These are phyloP conservation scores for Celoporthe dispersa DNA, from an alignment of 2,329 filamentous ascomycete species.

Conservation along the genomic window DNA sequence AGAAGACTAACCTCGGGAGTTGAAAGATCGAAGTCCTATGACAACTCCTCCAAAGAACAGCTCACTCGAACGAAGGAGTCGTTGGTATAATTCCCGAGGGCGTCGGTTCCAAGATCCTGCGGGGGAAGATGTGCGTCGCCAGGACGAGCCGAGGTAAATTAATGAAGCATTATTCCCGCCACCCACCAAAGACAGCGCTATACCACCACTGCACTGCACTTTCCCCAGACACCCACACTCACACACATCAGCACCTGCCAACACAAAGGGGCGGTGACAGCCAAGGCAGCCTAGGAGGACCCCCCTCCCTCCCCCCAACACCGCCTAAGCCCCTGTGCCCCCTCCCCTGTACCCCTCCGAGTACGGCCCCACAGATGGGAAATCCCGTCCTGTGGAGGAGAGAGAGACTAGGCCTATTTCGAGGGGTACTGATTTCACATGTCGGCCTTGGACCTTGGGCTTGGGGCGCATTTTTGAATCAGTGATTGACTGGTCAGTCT, in stretches of 20 bases:
- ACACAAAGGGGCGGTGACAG: not conserved
- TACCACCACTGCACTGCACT: not conserved
- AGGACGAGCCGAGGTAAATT: slow-evolving; percentile 6
- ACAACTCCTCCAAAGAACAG: not conserved
- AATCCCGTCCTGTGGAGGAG: not conserved
- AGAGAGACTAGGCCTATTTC: not conserved
- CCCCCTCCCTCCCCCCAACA: not conserved
- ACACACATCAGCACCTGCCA: not conserved
- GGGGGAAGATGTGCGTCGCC: slow-evolving; percentile 6
- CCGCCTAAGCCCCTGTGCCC: no score
- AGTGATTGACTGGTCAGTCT: not conserved
- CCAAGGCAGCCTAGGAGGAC: not conserved
- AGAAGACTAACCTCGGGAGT: not conserved
- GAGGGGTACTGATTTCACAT: not conserved
- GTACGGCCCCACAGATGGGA: not conserved
- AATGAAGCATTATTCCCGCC: not conserved
- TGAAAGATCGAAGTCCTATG: not conserved
- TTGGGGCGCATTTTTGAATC: no score
- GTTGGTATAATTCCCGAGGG: not conserved
- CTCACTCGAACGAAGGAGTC: not conserved
- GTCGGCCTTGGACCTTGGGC: not conserved
- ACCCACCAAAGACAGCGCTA: not conserved
- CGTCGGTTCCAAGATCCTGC: not conserved
- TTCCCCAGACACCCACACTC: slow-evolving; percentile 3
- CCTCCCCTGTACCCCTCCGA: no score